Conservation (phyloP, 768 basidiomycete species). For the Cyclocybe cylindracea region DNA sequence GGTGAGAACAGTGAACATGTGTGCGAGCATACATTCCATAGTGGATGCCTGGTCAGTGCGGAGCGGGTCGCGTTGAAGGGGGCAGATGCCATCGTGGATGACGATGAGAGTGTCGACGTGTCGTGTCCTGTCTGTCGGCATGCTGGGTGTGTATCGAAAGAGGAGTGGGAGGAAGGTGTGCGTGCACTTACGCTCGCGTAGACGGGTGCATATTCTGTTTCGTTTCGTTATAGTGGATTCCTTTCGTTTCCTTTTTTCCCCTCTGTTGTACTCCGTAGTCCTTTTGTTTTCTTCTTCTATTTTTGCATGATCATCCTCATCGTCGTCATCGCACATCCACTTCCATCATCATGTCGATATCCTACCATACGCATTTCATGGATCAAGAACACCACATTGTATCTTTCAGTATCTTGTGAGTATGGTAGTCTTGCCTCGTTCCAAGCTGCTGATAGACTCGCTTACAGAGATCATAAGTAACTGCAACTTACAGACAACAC, state of each 20-base stretch:
- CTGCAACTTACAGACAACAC: slow-evolving; percentile 6
- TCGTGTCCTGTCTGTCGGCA: slow-evolving; percentile 73
- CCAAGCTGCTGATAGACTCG: neutral
- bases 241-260: neutral
- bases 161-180: slow-evolving; percentile 60
- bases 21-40: slow-evolving; percentile 73
- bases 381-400: slow-evolving; percentile 2
- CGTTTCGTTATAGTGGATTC: slow-evolving; percentile 9
- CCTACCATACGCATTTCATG: neutral
- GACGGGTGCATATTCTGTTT: too few species aligned
- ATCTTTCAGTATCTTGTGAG: slow-evolving; percentile 15
- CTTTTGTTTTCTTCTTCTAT: slow-evolving; percentile 1
- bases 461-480: slow-evolving; percentile 1
- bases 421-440: neutral
- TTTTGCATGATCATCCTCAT: neutral
- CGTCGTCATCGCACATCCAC: neutral
- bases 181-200: slow-evolving; percentile 16
- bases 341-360: neutral
- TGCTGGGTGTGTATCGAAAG: slow-evolving; percentile 56
- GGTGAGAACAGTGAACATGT: slow-evolving; percentile 26
- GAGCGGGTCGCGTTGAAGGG: slow-evolving; percentile 66
- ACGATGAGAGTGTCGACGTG: slow-evolving; percentile 53
- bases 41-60: slow-evolving; percentile 70
- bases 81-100: slow-evolving; percentile 40
- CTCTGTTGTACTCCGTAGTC: neutral